Evolutionary conservation across 495 filamentous ascomycete genomes (phyloP), one percentile per base, ranked within the genome.

Genomic region (Penicillium egyptiacum): DNA sequence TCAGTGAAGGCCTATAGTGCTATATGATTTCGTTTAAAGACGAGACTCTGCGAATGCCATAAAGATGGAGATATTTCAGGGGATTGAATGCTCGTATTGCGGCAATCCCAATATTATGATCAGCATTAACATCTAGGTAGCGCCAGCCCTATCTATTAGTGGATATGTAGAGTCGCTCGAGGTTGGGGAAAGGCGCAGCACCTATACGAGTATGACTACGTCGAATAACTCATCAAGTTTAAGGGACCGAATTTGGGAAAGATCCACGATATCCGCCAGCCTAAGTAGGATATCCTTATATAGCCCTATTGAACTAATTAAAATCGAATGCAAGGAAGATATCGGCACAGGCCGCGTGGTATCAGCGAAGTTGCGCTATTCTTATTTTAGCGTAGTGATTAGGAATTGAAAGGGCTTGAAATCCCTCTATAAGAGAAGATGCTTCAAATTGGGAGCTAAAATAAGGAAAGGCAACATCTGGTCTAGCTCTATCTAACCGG

Each of bases 131-230:
- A 30, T 51, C 14, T 6, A n/a, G n/a, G 23, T 0, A 40, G 20
- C 19, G 20, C 30, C 16, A 3, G 0, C 23, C 9, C 7, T 5
- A 2, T n/a, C 23, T 25, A 12, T 26, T 17, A 0, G 30, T 35
- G 5, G 25, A 10, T 14, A 59, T 42, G 19, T 57, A 65, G 1
- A 65, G 56, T 23, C 59, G 28, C 39, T 61, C 53, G 28, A 65
- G 53, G 5, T 56, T 47, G 2, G 56, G 42, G 1, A 62, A 51
- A 3, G 51, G 10, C 19, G 12, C 16, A 5, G 56, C 55, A 56
- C 25, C 2, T 31, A 12, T 3, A 1, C 12, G 1, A 65, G 22
- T 6, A 28, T 45, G 4, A 7, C n/a, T 17, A 53, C 5, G 26
- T 57, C 37, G 1, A 2, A 51, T 14, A 43, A 2, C 1, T 41